Evolutionary conservation across 2,329 filamentous ascomycete species (phyloP).

Genomic region (Fusarium austroafricanum): DNA sequence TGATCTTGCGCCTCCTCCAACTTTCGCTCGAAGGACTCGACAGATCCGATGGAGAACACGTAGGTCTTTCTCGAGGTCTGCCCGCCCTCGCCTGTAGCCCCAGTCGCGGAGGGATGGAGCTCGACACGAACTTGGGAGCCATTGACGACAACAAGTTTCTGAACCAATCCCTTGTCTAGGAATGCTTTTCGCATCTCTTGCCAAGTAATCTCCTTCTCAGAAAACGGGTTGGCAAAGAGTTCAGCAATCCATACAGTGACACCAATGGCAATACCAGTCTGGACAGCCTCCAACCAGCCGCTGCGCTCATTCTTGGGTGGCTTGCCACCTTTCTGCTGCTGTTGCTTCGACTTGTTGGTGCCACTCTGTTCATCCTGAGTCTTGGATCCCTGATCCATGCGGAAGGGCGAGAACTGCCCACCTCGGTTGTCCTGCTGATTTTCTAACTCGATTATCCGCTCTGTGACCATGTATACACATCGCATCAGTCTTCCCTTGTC

Average conservation of each 20-base stretch:
- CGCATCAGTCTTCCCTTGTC: constrained; percentile 55
- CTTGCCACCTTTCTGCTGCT: constrained; percentile 51
- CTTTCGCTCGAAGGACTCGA: constrained; percentile 90
- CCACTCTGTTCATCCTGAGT: constrained; percentile 37
- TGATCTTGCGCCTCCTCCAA: constrained; percentile 90
- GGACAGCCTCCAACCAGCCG: constrained; percentile 51
- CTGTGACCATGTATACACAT: constrained; percentile 52
- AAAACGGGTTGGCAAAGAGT: constrained; percentile 55
- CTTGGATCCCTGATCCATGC: constrained; percentile 40
- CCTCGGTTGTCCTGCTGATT: constrained; percentile 35
- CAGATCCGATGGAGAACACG: constrained; percentile 94
- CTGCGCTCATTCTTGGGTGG: constrained; percentile 50
- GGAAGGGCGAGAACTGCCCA: constrained; percentile 37
- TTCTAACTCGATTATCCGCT: constrained; percentile 50
- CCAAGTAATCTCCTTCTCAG: constrained; percentile 87
- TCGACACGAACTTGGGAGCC: constrained; percentile 80
- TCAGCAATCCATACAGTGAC: constrained; percentile 67
- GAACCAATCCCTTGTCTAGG: constrained; percentile 93
- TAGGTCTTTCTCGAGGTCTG: constrained; percentile 61
- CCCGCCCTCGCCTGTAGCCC: constrained; percentile 45
- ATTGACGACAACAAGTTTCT: constrained; percentile 87
- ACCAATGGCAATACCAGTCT: constrained; percentile 55
- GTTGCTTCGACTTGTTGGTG: constrained; percentile 43
- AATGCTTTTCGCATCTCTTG: constrained; percentile 95
- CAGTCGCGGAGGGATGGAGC: constrained; percentile 75